Percentiles rank a stretch among this genome's conserved stretches.
phyloP scores from a whole-genome alignment of 2,329 filamentous ascomycete species.

The Metarhizium album region DNA sequence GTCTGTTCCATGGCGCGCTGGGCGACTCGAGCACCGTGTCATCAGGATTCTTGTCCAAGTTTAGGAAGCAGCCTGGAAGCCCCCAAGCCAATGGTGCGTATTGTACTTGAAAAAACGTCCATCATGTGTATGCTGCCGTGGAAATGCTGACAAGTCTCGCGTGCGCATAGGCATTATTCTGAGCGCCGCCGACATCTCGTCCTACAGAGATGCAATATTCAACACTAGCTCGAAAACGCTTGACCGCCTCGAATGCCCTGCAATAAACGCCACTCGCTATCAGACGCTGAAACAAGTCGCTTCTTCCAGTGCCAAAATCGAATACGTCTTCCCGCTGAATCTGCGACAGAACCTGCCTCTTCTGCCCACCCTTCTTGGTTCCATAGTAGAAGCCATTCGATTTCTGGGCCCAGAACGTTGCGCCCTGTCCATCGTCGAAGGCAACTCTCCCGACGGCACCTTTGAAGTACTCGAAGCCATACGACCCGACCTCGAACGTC shows the following conservation, averaged over 20 bases:
- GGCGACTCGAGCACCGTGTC: too few relatives aligned
- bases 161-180: neutral
- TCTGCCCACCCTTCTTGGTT: conserved; percentile 34
- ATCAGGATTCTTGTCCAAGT: too few relatives aligned
- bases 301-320: neutral
- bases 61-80: too few relatives aligned
- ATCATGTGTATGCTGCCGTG: too few relatives aligned
- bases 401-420: conserved; percentile 38
- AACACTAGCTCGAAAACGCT: neutral
- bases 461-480: conserved; percentile 33
- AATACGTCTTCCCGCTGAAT: conserved; percentile 40
- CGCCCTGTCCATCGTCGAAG: conserved; percentile 20
- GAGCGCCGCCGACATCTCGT: neutral
- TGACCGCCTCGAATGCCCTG: neutral
- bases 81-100: too few relatives aligned
- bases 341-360: conserved; percentile 31
- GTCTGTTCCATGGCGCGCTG: too few relatives aligned
- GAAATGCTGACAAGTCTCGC: too few relatives aligned
- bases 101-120: too few relatives aligned
- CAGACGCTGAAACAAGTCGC: neutral
- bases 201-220: neutral
- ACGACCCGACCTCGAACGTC: conserved; percentile 23
- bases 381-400: conserved; percentile 34
- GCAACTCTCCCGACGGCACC: conserved; percentile 28
- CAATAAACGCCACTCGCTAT: neutral